Conservation (phyloP, 2,329 filamentous ascomycete genomes). For the Dactylellina drechsleri region DNA sequence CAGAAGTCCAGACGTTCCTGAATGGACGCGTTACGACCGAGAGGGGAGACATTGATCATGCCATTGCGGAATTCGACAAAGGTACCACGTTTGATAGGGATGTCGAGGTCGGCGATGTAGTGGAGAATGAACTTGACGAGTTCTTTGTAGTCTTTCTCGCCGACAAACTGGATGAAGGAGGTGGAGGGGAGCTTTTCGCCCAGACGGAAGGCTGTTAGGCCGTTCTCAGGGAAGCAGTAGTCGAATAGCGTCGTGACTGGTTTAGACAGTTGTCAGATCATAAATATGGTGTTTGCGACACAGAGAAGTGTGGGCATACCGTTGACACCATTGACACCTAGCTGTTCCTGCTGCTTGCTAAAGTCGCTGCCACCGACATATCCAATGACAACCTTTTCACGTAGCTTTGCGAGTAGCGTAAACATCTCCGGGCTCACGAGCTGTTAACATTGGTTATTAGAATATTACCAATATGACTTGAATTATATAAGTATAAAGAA, state of each 20-base stretch:
- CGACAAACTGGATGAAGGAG: conserved; percentile 91
- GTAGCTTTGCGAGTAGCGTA: conserved; percentile 78
- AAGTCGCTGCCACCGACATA: conserved; percentile 94
- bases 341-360: conserved; percentile 93
- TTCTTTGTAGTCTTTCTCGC: conserved; percentile 83
- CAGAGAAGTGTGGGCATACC: conserved; percentile 37
- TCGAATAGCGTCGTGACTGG: conserved; percentile 87
- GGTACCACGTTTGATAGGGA: conserved; percentile 82
- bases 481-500: not conserved
- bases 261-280: conserved; percentile 55
- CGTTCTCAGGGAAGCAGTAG: conserved; percentile 97
- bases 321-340: conserved; percentile 67
- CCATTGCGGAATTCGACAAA: conserved; percentile 90
- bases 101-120: conserved; percentile 84
- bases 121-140: conserved; percentile 79
- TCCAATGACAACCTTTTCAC: conserved; percentile 87
- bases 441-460: conserved; percentile 63
- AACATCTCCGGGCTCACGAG: conserved; percentile 82
- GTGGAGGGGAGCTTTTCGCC: conserved; percentile 78
- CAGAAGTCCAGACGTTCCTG: conserved; percentile 85
- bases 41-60: conserved; percentile 86
- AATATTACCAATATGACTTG: conserved; percentile 10
- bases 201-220: conserved; percentile 86
- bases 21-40: conserved; percentile 81
- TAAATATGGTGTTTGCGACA: conserved; percentile 65